Base-by-base conservation (phyloP, 805 yeast genomes). In the Lipomyces orientalis region DNA sequence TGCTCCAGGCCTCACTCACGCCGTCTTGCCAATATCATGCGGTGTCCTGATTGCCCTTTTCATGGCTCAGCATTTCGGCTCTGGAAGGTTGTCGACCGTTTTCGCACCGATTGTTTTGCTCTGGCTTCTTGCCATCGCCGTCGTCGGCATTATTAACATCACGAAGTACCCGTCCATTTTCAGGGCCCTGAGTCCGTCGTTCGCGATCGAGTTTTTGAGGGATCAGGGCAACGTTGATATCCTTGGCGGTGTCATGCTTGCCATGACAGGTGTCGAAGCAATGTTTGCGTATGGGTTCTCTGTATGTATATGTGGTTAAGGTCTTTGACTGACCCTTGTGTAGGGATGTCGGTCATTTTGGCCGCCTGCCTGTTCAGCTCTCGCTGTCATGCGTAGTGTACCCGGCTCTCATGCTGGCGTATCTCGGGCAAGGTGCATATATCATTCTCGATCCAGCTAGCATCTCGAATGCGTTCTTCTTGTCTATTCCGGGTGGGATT, bases 261-360 rank as follows among this genome's bases (percentile, higher is more conserved):
- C 86, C 0, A 76, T 87, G 33, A 86, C 90, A 0, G 90, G 90
- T 39, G 79, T 85, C 3, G 90, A 87, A 70, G 88, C 89, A 6
- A 83, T 87, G 87, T 87, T 87, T 77, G 88, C 89, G 67, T 64
- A 60, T 12, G 67, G 59, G 4, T 54, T 54, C 25, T 5, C 7
- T 8, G 6, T 1, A 22, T 37, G 3, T 25, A 12, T 16, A 22
- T 16, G 29, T 12, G 49, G 8, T 58, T 60, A 51, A 55, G 33
- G 19, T 19, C 43, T 39, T n/a, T 43, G 19, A 10, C 39, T 35
- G 12, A 35, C 51, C 22, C 10, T 56, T 10, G 10, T 54, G 8
- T 39, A 64, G 67, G 1, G 89, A 87, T 75, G 79, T 86, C 61
- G 86, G 88, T 3, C 88, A 85, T 73, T 85, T 86, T 72, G 86